Conservation (phyloP, 2,329 filamentous ascomycete genomes). For the Cytospora piceicola region DNA sequence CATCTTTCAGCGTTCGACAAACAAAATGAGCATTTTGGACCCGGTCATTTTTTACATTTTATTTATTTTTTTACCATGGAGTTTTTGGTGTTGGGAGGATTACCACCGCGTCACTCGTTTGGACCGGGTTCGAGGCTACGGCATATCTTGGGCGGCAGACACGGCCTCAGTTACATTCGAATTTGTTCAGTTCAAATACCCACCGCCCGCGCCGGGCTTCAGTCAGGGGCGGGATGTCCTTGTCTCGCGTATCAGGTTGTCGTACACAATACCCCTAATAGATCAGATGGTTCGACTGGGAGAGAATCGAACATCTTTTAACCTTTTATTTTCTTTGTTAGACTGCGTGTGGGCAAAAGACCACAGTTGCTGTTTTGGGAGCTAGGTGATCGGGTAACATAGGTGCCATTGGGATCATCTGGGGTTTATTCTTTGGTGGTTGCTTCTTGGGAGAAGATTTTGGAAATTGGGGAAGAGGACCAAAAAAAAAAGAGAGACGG, state of each 20-base stretch:
- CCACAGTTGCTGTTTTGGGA: conserved; percentile 9
- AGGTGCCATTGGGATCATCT: conserved; percentile 20
- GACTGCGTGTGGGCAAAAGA: conserved; percentile 5
- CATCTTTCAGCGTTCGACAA: conserved; percentile 17
- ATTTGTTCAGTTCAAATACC: conserved; percentile 28
- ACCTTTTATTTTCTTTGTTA: conserved; percentile 23
- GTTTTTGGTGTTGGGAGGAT: conserved; percentile 28
- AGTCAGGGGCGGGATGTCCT: conserved; percentile 15
- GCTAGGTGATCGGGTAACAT: conserved; percentile 16
- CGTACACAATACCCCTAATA: conserved; percentile 32
- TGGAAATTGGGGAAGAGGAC: conserved; percentile 22
- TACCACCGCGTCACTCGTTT: conserved; percentile 23
- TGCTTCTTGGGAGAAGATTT: conserved; percentile 10
- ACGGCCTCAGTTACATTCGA: conserved; percentile 26
- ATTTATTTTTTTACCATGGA: conserved; percentile 12
- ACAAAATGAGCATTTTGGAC: conserved; percentile 23
- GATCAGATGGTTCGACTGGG: conserved; percentile 27
- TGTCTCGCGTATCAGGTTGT: conserved; percentile 27
- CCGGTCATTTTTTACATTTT: conserved; percentile 25
- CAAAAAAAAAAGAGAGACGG: conserved; percentile 17
- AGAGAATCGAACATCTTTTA: conserved; percentile 14
- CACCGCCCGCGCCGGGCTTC: conserved; percentile 13
- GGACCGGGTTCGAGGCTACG: conserved; percentile 17
- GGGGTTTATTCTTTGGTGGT: background rate
- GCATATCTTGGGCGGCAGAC: conserved; percentile 24